Evolutionary conservation across 768 basidiomycete species (phyloP).

Genomic region (Nidularia pulvinata): DNA sequence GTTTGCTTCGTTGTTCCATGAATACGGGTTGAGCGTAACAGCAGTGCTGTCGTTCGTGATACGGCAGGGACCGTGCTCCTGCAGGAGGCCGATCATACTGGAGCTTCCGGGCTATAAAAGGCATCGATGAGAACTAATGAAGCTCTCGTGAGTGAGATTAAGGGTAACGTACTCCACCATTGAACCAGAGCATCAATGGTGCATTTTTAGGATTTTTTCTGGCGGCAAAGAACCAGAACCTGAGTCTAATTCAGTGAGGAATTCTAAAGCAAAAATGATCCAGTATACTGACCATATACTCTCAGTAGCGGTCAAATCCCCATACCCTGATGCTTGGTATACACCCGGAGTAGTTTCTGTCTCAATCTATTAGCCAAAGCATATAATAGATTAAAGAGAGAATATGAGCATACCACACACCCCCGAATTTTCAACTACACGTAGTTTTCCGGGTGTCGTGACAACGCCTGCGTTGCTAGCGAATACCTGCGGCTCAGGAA

Average conservation of each 20-base stretch:
- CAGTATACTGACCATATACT: slow-evolving; percentile 47
- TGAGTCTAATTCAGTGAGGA: slow-evolving; percentile 11
- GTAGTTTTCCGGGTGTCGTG: slow-evolving; percentile 46
- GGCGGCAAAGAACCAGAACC: slow-evolving; percentile 73
- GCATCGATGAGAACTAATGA: not conserved
- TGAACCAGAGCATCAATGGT: slow-evolving; percentile 71
- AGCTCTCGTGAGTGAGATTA: not conserved
- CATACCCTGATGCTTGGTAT: slow-evolving; percentile 64
- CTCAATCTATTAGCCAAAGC: not conserved
- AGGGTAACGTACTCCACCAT: slow-evolving; percentile 45
- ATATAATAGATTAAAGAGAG: not conserved
- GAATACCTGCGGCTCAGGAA: slow-evolving; percentile 8
- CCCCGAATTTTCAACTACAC: slow-evolving; percentile 59
- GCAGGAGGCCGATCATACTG: slow-evolving; percentile 64
- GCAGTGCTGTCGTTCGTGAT: slow-evolving; percentile 51
- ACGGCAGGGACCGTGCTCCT: slow-evolving; percentile 77
- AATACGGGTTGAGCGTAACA: slow-evolving; percentile 49
- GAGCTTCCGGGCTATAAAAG: slow-evolving; percentile 47
- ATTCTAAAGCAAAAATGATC: not conserved
- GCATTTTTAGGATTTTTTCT: slow-evolving; percentile 61
- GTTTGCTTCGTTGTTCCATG: slow-evolving; percentile 60
- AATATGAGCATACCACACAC: slow-evolving; percentile 42
- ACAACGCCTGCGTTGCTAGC: slow-evolving; percentile 8
- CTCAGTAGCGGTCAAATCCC: slow-evolving; percentile 49
- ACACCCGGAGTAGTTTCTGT: slow-evolving; percentile 62